A percentile compares a stretch with the other conserved stretches of the same genome.
Conservation (phyloP, 768 basidiomycete species). For the Scleroderma citrinum region DNA sequence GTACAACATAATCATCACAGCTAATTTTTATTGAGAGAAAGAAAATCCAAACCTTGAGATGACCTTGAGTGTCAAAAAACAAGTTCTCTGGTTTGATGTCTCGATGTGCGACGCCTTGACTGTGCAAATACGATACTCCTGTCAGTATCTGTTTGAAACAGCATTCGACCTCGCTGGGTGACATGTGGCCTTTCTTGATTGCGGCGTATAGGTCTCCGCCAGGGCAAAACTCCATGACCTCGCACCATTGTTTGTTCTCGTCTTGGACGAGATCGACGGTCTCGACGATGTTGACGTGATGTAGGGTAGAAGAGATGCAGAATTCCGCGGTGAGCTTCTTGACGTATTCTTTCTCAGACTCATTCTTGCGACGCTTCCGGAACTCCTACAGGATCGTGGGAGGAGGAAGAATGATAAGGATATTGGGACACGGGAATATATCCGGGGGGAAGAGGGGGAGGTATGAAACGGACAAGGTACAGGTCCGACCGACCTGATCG, state of each 20-base stretch:
- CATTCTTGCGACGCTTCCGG: constrained; percentile 95
- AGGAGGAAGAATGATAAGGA: constrained; percentile 3
- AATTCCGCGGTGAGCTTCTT: constrained; percentile 99
- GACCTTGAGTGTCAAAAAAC: constrained; percentile 87
- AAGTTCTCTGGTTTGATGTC: constrained; percentile 98
- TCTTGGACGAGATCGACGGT: constrained; percentile 99
- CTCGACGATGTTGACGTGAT: constrained; percentile 93
- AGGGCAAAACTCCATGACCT: constrained; percentile 99
- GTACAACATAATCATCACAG: neutral
- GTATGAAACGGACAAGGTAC: neutral
- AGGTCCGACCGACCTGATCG: neutral
- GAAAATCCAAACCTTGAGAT: constrained; percentile 69
- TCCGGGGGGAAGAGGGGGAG: neutral
- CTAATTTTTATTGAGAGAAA: neutral
- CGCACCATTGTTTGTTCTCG: constrained; percentile 94
- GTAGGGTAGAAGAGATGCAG: constrained; percentile 94
- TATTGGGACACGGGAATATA: constrained; percentile 1
- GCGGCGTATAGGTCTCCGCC: constrained; percentile 98
- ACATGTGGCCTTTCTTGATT: constrained; percentile 96
- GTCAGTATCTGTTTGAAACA: constrained; percentile 95
- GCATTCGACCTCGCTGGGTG: constrained; percentile 88
- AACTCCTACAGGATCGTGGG: constrained; percentile 63
- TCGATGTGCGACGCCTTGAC: constrained; percentile 95
- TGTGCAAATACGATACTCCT: constrained; percentile 88
- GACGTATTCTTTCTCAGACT: constrained; percentile 98